Percentiles rank a stretch among this genome's conserved stretches.
Evolutionary conservation across 1,284 basidiomycete species (phyloP).

Genomic region (Athelia psychrophila): DNA sequence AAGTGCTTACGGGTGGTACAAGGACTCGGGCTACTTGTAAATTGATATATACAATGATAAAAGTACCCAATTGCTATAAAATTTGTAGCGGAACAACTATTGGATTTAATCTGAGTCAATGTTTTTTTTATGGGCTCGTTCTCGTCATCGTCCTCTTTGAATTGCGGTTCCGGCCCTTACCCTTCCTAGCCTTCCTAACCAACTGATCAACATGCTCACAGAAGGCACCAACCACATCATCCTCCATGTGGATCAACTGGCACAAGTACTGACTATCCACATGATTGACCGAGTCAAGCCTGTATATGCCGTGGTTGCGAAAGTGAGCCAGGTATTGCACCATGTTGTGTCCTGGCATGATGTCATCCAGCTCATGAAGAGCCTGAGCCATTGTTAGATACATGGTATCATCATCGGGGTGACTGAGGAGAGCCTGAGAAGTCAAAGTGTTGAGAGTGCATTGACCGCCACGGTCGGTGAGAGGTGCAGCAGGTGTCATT

Average conservation of each 20-base stretch:
- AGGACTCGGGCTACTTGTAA: conserved; percentile 14
- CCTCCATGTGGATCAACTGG: too few species aligned
- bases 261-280: too few species aligned
- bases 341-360: not conserved
- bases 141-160: not conserved
- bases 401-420: not conserved
- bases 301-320: too few species aligned
- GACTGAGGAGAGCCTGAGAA: too few species aligned
- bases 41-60: not conserved
- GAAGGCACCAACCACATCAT: too few species aligned
- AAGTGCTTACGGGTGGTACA: conserved; percentile 18
- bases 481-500: not conserved
- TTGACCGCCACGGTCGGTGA: not conserved
- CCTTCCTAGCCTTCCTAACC: too few species aligned
- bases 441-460: not conserved
- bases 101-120: too few species aligned
- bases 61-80: too few species aligned
- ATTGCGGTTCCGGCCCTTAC: not conserved
- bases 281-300: too few species aligned
- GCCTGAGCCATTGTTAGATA: not conserved
- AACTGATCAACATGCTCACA: too few species aligned
- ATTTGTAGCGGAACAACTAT: too few species aligned
- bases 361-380: not conserved
- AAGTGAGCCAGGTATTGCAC: not conserved
- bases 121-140: too few species aligned